A percentile compares a stretch with the other conserved stretches of the same genome.
phyloP scores from a whole-genome alignment of 345 rosid species.

The Bruguiera sexangula region DNA sequence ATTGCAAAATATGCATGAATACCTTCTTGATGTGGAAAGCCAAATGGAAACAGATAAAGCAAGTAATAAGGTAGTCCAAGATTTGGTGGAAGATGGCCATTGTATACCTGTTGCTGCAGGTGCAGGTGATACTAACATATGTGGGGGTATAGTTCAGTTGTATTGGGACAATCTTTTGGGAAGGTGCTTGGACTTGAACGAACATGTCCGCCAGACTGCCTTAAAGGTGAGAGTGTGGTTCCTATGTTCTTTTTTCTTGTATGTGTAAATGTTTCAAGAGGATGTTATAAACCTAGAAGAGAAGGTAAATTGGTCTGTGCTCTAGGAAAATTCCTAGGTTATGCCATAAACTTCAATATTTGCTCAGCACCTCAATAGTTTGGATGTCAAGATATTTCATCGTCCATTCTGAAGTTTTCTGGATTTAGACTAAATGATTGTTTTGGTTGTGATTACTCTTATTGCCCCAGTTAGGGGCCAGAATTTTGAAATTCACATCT shows the following conservation, averaged over 20 bases:
- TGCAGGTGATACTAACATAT: slow-evolving; percentile 96
- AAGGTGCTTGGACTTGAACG: slow-evolving; percentile 78
- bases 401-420: not conserved
- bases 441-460: not conserved
- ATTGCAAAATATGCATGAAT: slow-evolving; percentile 85
- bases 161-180: slow-evolving; percentile 88
- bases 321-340: not conserved
- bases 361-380: not conserved
- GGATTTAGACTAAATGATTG: not conserved
- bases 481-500: not conserved
- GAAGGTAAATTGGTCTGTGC: not conserved
- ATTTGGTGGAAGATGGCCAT: slow-evolving; percentile 49
- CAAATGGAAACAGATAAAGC: slow-evolving; percentile 73
- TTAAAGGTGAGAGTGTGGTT: slow-evolving; percentile 61
- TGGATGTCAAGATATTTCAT: not conserved
- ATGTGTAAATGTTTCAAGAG: no score
- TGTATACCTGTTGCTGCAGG: slow-evolving; percentile 98
- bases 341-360: not conserved
- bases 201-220: slow-evolving; percentile 85
- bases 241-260: slow-evolving; percentile 1
- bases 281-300: not conserved
- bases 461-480: not conserved
- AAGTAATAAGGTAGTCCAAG: slow-evolving; percentile 31
- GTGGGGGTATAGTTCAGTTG: slow-evolving; percentile 98
- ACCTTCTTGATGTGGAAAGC: slow-evolving; percentile 96